Conservation (phyloP, 345 rosid genomes). For the Gossypium stocksii region DNA sequence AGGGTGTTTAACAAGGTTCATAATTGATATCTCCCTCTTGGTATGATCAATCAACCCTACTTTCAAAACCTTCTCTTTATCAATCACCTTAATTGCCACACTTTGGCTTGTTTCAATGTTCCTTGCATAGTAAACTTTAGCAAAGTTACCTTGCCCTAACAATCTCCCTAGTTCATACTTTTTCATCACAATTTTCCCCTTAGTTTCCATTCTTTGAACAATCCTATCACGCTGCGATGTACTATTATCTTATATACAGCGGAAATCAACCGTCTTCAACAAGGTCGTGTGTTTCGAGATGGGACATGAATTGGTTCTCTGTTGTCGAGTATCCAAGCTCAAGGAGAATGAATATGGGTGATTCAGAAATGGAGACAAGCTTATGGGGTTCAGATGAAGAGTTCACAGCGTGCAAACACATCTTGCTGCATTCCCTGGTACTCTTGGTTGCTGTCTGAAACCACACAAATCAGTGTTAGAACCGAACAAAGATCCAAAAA, state of each 20-base stretch:
- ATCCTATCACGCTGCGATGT: conserved; percentile 11
- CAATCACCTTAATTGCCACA: conserved; percentile 28
- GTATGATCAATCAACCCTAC: conserved; percentile 26
- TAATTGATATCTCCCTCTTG: conserved; percentile 29
- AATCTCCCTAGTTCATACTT: conserved; percentile 16
- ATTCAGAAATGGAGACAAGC: conserved; percentile 18
- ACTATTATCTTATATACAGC: conserved; percentile 10
- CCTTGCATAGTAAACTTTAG: conserved; percentile 17
- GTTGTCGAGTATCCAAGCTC: conserved; percentile 2
- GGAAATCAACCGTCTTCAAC: conserved; percentile 39
- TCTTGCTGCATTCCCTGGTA: conserved; percentile 48
- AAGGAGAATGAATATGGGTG: conserved; percentile 7
- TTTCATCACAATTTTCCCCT: conserved; percentile 12
- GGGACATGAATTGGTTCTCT: not conserved
- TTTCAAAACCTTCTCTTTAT: conserved; percentile 29
- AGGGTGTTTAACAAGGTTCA: conserved; percentile 30
- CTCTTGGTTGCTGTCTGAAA: conserved; percentile 9
- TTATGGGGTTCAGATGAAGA: conserved; percentile 16
- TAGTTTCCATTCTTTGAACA: conserved; percentile 14
- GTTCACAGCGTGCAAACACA: conserved; percentile 32
- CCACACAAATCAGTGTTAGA: not conserved
- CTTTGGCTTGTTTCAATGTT: not conserved
- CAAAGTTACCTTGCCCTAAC: conserved; percentile 17
- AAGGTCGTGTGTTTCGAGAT: conserved; percentile 22
- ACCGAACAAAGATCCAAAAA: not conserved